Percentiles rank a stretch among this genome's conserved stretches.
phyloP scores from a whole-genome alignment of 495 filamentous ascomycete species.

The Aspergillus ostianus region DNA sequence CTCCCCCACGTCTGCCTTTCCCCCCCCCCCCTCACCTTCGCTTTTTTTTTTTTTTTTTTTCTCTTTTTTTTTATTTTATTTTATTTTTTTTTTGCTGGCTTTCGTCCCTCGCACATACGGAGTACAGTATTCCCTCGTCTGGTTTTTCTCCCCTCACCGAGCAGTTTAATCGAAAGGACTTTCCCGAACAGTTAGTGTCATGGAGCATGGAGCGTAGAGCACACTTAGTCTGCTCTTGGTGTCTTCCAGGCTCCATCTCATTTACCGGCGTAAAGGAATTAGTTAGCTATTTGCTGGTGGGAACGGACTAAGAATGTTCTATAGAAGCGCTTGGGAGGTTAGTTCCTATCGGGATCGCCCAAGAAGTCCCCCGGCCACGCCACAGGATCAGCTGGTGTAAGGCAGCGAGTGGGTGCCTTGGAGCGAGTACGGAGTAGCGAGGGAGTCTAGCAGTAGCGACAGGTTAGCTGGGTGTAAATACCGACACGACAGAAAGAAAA shows the following conservation, averaged over 20 bases:
- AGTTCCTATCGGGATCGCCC: constrained; percentile 15
- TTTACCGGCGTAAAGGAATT: constrained; percentile 7
- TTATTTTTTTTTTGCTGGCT: background rate
- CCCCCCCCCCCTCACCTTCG: too few species aligned
- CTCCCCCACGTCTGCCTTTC: background rate
- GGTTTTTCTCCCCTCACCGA: background rate
- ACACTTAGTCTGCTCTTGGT: constrained; percentile 5
- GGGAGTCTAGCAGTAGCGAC: background rate
- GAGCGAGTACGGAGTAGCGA: background rate
- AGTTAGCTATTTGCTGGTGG: constrained; percentile 6
- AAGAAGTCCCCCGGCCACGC: constrained; percentile 8
- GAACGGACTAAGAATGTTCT: constrained; percentile 23
- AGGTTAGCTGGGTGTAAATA: too few species aligned
- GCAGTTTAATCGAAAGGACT: background rate
- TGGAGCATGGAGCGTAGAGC: background rate
- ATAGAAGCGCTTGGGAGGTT: constrained; percentile 14
- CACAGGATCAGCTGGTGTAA: constrained; percentile 3
- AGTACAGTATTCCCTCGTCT: background rate
- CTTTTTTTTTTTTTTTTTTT: too few species aligned
- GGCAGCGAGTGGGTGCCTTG: background rate
- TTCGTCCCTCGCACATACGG: too few species aligned
- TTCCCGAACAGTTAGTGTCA: background rate
- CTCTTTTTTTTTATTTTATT: too few species aligned
- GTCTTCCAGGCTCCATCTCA: constrained; percentile 13
- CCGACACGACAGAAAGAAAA: too few species aligned